Base-by-base conservation (phyloP, 768 basidiomycete genomes). In the Termitomyces sp. region DNA sequence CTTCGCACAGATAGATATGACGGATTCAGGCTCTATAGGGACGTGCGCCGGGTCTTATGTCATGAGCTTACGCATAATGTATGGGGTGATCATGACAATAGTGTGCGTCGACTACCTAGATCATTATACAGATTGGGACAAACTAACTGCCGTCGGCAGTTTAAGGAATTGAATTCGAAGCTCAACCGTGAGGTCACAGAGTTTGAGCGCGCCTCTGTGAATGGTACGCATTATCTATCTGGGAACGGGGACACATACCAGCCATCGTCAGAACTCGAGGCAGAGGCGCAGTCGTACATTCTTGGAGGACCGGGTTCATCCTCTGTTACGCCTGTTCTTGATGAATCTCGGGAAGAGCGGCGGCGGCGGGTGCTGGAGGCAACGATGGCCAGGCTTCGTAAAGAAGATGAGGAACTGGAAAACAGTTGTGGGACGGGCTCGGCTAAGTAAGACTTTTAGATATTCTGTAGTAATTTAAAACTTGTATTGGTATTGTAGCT, bases 11-110 rank as follows among this genome's bases (percentile, higher is more conserved):
- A 90, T 64, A 72, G 68, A 4, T 90, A 88, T 63, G 87, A 88
- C 59, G 90, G 88, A 10, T 89, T 90, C 64, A 74, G 87, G 51
- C 64, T 76, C 9, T 92, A 91, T 63, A 72, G 68, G 16, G 84
- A 89, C 1, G 75, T 87, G 24, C 75, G 89, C 50, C 75, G 79
- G 16, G 87, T 90, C 39, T 74, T 91, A 3, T 90, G 88, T 63
- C 90, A 92, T 66, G 90, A 91, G 65, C 71, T 91, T 37, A 74
- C 88, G 22, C 89, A 92, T 67, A 91, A 90, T 63, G 79, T 87
- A 0, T 88, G 84, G 81, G 74, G 81, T 4, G 82, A 85, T 60
- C 89, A 92, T 63, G 85, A 87, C 63, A 77, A 90, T 51, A 82
- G 88, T 60, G 90, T 89, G 59, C 66, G 86, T 74, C 24, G 12